These are phyloP conservation scores for Ceratocystis lukuohia DNA, from an alignment of 2,329 filamentous ascomycete species.

Conservation along the genomic window DNA sequence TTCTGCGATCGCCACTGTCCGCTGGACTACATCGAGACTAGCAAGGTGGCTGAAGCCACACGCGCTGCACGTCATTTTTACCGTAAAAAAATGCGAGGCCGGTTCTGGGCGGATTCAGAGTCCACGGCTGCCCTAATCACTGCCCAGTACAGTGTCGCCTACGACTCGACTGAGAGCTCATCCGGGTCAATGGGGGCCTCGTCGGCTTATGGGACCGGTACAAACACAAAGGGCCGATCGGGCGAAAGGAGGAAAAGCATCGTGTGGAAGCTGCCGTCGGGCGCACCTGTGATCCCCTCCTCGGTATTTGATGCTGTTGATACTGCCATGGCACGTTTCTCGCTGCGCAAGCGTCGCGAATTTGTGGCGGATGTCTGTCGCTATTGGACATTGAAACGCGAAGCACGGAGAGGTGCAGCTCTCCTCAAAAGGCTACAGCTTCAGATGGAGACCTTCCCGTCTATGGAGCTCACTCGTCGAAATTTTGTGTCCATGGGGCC, in stretches of 20 bases:
- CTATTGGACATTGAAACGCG: conserved; percentile 95
- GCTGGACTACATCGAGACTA: conserved; percentile 72
- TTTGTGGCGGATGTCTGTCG: conserved; percentile 87
- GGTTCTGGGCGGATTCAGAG: conserved; percentile 86
- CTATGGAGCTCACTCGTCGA: conserved; percentile 88
- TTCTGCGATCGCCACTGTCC: conserved; percentile 95
- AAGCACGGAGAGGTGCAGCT: conserved; percentile 80
- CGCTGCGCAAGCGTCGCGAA: conserved; percentile 70
- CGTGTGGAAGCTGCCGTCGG: conserved; percentile 79
- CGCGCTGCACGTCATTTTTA: conserved; percentile 80
- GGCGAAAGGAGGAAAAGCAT: conserved; percentile 14
- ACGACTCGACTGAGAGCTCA: conserved; percentile 6
- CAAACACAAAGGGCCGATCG: conserved; percentile 22
- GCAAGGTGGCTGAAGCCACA: conserved; percentile 67
- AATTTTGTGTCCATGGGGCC: conserved; percentile 94
- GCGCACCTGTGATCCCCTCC: conserved; percentile 84
- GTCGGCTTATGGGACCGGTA: not conserved
- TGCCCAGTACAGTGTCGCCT: conserved; percentile 44
- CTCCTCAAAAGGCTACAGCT: conserved; percentile 85
- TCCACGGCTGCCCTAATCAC: conserved; percentile 67
- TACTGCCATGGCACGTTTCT: conserved; percentile 67
- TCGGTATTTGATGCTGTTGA: conserved; percentile 79
- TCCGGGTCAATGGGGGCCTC: not conserved
- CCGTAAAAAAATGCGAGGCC: conserved; percentile 73
- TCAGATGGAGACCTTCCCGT: conserved; percentile 91